Base-by-base conservation (phyloP, 371 early-diverging fungal species). In the Conidiobolus incongruus region DNA sequence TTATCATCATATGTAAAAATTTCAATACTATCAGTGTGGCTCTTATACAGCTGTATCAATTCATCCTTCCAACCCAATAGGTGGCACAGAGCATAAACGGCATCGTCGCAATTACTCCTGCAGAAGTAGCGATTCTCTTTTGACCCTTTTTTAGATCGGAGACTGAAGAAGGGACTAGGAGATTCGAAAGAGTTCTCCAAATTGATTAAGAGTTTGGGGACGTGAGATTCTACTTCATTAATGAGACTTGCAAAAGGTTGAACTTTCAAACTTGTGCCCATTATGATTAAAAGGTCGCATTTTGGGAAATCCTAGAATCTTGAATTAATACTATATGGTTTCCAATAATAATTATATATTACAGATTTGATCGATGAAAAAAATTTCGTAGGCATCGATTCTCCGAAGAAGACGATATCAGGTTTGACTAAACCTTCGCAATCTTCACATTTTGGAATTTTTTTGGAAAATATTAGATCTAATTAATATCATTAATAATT, bases 381-480 rank as follows among this genome's bases (percentile, higher is more conserved):
- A 51, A 89, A 92, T 31, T 76, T 68, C 1, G 56, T 42, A 4
- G 95, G 95, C 35, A 95, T 64, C 21, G 59, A 52, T 54, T 95
- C 89, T 15, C 93, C 93, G 59, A 95, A 95, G 49, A 95, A 95
- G 0, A 82, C 80, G 41, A 95, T 95, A 48, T 85, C 77, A 1
- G 93, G 93, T 51, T 94, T 94, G 47, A 94, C 71, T 17, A 79
- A 56, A 10, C 75, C 72, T 21, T 58, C 49, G 53, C 88, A 89
- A 10, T 51, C 17, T 15, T 42, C 35, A 52, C 89, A 91, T 16
- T 53, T 50, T 11, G 90, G 82, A 6, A 84, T 70, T 38, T 59
- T 47, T n/a, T 62, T 70, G 5, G 47, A 47, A n/a, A 72, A 46
- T n/a, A 77, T 54, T n/a, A 22, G 42, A 17, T 53, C 57, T 54